Evolutionary conservation across 345 rosid species (phyloP).

Genomic region (Punica granatum): DNA sequence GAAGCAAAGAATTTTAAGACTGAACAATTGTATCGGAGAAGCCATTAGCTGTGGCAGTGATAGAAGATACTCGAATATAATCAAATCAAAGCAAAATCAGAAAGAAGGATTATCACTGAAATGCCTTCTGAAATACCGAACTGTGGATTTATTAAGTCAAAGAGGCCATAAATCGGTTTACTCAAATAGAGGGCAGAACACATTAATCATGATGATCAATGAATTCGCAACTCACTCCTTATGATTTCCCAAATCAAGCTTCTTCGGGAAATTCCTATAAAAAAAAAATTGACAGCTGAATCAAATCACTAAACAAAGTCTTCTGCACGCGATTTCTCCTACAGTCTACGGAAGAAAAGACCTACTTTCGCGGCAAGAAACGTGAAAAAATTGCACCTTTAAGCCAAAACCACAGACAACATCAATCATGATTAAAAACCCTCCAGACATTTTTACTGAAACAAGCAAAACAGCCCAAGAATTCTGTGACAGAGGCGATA

Average conservation of each 20-base stretch:
- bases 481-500: not conserved
- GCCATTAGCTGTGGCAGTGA: not conserved
- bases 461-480: not conserved
- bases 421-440: not conserved
- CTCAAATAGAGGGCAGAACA: not conserved
- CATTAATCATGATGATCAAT: not conserved
- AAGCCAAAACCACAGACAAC: not conserved
- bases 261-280: not conserved
- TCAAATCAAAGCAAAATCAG: not conserved
- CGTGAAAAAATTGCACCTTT: not conserved
- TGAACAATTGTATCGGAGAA: not conserved
- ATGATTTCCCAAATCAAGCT: not conserved
- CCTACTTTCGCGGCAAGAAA: not conserved
- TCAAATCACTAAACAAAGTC: not conserved
- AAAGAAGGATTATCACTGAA: not conserved
- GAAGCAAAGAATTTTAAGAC: conserved; percentile 1
- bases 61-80: not conserved
- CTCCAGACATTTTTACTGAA: not conserved
- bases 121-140: not conserved
- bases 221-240: not conserved
- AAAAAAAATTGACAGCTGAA: not conserved
- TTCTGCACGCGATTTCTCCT: not conserved
- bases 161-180: not conserved
- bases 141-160: not conserved
- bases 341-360: not conserved